Evolutionary conservation across 139 green algal species (phyloP).

Genomic region (Chlorella sp.): DNA sequence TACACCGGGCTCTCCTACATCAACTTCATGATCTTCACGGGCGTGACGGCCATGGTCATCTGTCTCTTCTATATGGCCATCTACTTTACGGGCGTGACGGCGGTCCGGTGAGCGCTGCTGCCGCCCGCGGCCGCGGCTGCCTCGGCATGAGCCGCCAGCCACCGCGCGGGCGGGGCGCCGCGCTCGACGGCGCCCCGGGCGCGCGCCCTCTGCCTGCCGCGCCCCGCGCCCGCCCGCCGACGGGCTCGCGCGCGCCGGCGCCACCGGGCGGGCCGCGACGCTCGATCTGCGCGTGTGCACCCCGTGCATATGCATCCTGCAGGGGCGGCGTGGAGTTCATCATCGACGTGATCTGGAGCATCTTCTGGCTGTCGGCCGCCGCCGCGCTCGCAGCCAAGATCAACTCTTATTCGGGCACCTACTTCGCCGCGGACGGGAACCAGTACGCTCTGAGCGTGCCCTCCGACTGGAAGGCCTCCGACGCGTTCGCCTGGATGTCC

Average conservation of each 20-base stretch:
- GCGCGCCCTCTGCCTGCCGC: too few relatives aligned
- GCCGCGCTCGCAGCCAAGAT: background rate
- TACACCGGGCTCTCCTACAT: background rate
- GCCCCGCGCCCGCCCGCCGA: too few relatives aligned
- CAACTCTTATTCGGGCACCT: background rate
- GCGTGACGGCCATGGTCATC: constrained; percentile 15
- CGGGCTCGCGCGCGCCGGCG: too few relatives aligned
- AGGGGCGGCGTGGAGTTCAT: background rate
- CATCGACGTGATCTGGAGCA: constrained; percentile 1
- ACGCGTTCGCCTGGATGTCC: background rate
- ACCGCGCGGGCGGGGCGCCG: too few relatives aligned
- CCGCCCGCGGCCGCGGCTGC: too few relatives aligned
- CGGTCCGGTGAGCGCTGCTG: background rate
- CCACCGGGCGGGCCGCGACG: too few relatives aligned
- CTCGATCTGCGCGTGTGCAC: too few relatives aligned
- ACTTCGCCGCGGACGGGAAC: background rate
- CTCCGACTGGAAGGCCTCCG: too few relatives aligned
- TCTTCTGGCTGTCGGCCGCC: constrained; percentile 17
- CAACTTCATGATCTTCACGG: constrained; percentile 20
- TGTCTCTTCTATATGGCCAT: constrained; percentile 1
- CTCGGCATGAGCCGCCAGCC: too few relatives aligned
- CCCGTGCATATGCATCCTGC: background rate
- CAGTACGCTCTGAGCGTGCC: too few relatives aligned
- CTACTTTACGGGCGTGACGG: background rate
- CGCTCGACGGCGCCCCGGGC: too few relatives aligned